These are phyloP conservation scores for Sclerotinia trifoliorum DNA, from an alignment of 2,329 filamentous ascomycete species.

Conservation along the genomic window DNA sequence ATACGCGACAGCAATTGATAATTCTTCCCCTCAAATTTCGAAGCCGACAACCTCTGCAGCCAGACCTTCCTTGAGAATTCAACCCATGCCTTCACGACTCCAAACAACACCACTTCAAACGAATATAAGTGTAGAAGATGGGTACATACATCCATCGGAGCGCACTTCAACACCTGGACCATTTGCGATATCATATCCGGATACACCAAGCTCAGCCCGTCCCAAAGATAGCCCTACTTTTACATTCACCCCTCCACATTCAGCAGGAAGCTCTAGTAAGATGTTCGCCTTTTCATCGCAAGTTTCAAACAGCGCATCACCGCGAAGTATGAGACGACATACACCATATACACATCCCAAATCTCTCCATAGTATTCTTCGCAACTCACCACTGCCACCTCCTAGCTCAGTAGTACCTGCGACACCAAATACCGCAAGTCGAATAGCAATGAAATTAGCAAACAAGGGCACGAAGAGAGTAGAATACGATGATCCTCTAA, in stretches of 20 bases:
- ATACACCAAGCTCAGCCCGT: slow-evolving; percentile 38
- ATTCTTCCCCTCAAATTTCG: slow-evolving; percentile 50
- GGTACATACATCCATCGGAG: slow-evolving; percentile 34
- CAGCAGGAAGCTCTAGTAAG: slow-evolving; percentile 33
- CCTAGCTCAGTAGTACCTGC: slow-evolving; percentile 49
- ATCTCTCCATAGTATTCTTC: slow-evolving; percentile 61
- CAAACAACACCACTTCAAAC: slow-evolving; percentile 37
- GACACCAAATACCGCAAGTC: slow-evolving; percentile 53
- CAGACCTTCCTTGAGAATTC: slow-evolving; percentile 43
- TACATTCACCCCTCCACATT: slow-evolving; percentile 40
- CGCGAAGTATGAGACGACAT: slow-evolving; percentile 42
- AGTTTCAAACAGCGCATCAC: slow-evolving; percentile 37
- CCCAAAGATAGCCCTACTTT: slow-evolving; percentile 29
- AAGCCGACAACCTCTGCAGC: slow-evolving; percentile 37
- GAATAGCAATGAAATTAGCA: slow-evolving; percentile 54
- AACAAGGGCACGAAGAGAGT: slow-evolving; percentile 51
- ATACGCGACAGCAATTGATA: slow-evolving; percentile 62
- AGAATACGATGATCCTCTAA: slow-evolving; percentile 61
- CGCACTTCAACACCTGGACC: slow-evolving; percentile 39
- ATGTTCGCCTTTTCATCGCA: slow-evolving; percentile 36
- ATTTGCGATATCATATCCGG: slow-evolving; percentile 38
- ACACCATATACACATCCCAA: slow-evolving; percentile 59
- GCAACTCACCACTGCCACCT: slow-evolving; percentile 63
- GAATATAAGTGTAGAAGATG: slow-evolving; percentile 26
- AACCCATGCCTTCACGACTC: slow-evolving; percentile 30